Conservation (phyloP, 192 early-diverging fungal species). For the Coemansia aciculifera region DNA sequence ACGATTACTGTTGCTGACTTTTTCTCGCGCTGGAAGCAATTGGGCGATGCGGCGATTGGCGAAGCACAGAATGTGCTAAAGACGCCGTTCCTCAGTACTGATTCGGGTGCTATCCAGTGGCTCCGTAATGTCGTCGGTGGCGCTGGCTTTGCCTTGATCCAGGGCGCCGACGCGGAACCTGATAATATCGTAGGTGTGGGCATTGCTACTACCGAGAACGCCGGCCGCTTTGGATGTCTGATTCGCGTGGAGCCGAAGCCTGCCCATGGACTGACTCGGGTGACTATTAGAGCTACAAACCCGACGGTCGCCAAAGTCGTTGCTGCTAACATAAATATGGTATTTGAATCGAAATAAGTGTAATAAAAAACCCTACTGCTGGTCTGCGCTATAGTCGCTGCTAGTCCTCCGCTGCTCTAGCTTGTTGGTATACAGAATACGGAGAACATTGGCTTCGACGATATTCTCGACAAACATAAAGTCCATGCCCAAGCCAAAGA, state of each 20-base stretch:
- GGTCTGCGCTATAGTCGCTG: not conserved
- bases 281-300: conserved; percentile 89
- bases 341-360: conserved; percentile 31
- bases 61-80: conserved; percentile 66
- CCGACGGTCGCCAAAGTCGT: conserved; percentile 65
- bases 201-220: conserved; percentile 71
- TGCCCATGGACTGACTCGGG: conserved; percentile 82
- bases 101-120: conserved; percentile 54
- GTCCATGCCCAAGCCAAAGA: conserved; percentile 45
- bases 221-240: conserved; percentile 89
- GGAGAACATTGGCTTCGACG: conserved; percentile 32
- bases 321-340: conserved; percentile 38
- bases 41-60: conserved; percentile 77
- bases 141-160: conserved; percentile 72
- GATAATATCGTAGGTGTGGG: conserved; percentile 88
- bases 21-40: conserved; percentile 92
- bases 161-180: conserved; percentile 84
- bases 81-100: conserved; percentile 32
- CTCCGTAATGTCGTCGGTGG: conserved; percentile 63
- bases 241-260: conserved; percentile 84
- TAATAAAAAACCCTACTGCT: not conserved
- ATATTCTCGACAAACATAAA: conserved; percentile 55
- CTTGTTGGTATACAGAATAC: conserved; percentile 16
- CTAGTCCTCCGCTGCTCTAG: not conserved
- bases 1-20: conserved; percentile 74